Evolutionary conservation across 1,139 yeast genomes (phyloP).

Genomic region (Citeromyces hawaiiensis): DNA sequence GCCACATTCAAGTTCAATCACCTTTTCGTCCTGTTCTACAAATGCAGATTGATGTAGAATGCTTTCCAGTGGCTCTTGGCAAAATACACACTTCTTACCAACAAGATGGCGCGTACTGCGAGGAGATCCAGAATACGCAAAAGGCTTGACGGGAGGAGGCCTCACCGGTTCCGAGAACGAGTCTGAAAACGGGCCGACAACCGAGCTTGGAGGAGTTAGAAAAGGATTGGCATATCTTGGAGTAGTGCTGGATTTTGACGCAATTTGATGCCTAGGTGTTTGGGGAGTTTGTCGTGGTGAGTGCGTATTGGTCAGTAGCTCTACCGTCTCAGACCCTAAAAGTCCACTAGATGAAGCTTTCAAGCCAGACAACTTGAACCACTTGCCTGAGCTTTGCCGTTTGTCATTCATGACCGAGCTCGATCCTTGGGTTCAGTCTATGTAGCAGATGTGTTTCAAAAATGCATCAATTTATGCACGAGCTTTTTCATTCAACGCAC

Average conservation of each 20-base stretch:
- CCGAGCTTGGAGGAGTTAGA: constrained; percentile 1
- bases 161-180: not conserved
- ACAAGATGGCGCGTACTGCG: not conserved
- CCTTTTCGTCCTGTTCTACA: not conserved
- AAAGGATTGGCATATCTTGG: not conserved
- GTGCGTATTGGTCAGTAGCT: not conserved
- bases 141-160: not conserved
- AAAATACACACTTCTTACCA: not conserved
- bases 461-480: not conserved
- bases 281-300: not conserved
- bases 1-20: not conserved
- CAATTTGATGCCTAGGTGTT: not conserved
- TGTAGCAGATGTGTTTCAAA: constrained; percentile 1
- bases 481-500: not conserved
- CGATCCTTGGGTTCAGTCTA: not conserved
- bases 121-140: constrained; percentile 1
- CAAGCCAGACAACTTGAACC: not conserved
- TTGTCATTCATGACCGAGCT: not conserved
- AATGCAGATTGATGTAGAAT: not conserved
- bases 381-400: not conserved
- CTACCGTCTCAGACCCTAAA: not conserved
- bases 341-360: not conserved
- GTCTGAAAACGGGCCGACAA: not conserved
- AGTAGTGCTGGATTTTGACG: not conserved
- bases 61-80: not conserved